Base-by-base conservation (phyloP, 495 filamentous ascomycete species). In the Bacidia rubella region DNA sequence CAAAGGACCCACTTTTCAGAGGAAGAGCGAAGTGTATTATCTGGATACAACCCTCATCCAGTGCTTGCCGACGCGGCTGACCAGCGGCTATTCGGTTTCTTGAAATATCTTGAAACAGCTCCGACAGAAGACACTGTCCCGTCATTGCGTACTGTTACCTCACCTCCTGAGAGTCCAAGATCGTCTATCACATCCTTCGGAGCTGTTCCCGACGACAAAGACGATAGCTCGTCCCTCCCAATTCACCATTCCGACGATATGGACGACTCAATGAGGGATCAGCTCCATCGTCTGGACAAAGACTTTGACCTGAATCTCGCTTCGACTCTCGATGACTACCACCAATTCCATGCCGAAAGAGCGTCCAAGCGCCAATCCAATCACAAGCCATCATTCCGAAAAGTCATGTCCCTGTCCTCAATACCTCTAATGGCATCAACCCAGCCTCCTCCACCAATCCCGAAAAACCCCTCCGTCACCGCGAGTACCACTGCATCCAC, bases 221-320 rank as follows among this genome's bases (percentile, higher is more conserved):
- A 7, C 29, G 29, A 35, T 15, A 15, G 15, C 15, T 35, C 29
- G 7, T 35, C 15, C 15, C 29, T 35, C 15, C 29, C 29, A 15
- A 7, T 35, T 35, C 29, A 35, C 15, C 29, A 15, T 15, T 35
- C 29, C 5, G 68, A 68, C 27, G n/a, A 49, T n/a, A 74, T 76
- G 63, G 69, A 73, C 51, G 68, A 70, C 47, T 66, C 68, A 38
- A 72, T 87, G 47, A 77, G 78, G 53, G 82, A 87, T 49, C 82
- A 73, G 52, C 85, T 90, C 58, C 77, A 81, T 27, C 88, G 86
- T 85, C 68, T 90, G 49, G 86, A 93, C 23, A 85, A 86, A 54
- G 82, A 86, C 54, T 79, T 82, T 12, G 78, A 85, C 47, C 68
- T 90, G 20, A 82, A 90, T 60, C 66, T 90, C 48, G 77, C 78